phyloP scores from a whole-genome alignment of 192 early-diverging fungal genomes.

The Backusella circina region DNA sequence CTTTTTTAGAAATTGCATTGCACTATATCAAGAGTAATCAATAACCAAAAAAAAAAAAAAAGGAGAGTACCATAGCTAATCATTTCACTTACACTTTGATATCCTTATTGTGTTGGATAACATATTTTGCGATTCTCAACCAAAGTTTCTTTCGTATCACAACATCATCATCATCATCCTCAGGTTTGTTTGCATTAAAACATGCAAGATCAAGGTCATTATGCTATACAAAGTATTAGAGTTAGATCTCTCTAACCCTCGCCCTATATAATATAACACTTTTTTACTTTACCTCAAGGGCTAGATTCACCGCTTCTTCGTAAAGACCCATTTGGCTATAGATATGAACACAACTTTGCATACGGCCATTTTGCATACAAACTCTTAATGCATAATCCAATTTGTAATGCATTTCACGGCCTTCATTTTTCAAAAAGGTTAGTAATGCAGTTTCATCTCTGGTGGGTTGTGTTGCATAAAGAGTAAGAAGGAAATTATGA shows the following conservation, averaged over 20 bases:
- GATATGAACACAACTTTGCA: constrained; percentile 85
- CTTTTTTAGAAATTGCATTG: constrained; percentile 77
- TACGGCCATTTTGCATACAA: constrained; percentile 77
- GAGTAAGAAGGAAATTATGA: constrained; percentile 87
- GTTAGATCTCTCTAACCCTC: not conserved
- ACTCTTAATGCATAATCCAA: constrained; percentile 88
- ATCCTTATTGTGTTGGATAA: constrained; percentile 79
- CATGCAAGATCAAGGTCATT: constrained; percentile 84
- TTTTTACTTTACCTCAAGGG: constrained; percentile 59
- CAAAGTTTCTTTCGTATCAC: constrained; percentile 82
- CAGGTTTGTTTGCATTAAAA: constrained; percentile 89
- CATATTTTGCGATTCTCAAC: constrained; percentile 91
- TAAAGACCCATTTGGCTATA: constrained; percentile 83
- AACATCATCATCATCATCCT: constrained; percentile 70
- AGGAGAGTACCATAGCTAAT: not conserved
- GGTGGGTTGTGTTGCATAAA: constrained; percentile 67
- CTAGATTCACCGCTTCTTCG: constrained; percentile 89
- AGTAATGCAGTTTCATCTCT: constrained; percentile 69
- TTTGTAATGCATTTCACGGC: constrained; percentile 80
- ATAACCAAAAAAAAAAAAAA: not conserved
- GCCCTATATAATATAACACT: not conserved
- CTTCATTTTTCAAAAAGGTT: constrained; percentile 70
- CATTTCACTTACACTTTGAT: constrained; percentile 63
- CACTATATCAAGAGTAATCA: constrained; percentile 42
- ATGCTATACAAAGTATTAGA: constrained; percentile 39